Evolutionary conservation across 306 rosid genomes (phyloP).

Genomic region (Geum urbanum): DNA sequence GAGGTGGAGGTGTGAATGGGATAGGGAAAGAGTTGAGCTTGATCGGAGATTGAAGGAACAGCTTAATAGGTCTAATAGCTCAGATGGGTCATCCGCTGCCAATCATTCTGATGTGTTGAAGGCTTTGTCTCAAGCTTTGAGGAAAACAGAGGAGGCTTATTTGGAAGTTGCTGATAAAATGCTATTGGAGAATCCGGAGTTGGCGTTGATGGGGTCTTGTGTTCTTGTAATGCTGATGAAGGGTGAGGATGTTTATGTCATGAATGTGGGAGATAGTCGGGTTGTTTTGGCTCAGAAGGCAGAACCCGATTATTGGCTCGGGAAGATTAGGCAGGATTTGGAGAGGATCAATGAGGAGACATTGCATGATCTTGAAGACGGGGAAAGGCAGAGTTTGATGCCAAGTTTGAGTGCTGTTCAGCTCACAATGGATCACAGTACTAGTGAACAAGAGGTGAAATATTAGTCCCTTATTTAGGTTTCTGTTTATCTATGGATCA

Average conservation of each 20-base stretch:
- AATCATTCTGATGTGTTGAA: conserved; percentile 75
- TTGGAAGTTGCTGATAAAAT: conserved; percentile 80
- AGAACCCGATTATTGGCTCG: conserved; percentile 92
- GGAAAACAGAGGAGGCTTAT: conserved; percentile 82
- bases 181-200: conserved; percentile 78
- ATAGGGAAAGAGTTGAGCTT: conserved; percentile 75
- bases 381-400: conserved; percentile 41
- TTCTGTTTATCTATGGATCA: neutral
- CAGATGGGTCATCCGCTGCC: conserved; percentile 23
- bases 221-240: conserved; percentile 97
- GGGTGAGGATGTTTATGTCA: conserved; percentile 89
- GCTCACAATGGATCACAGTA: conserved; percentile 87
- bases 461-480: neutral
- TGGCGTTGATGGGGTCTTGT: conserved; percentile 98
- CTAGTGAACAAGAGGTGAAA: conserved; percentile 65
- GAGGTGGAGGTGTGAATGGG: conserved; percentile 97
- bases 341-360: conserved; percentile 93
- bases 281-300: conserved; percentile 88
- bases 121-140: conserved; percentile 75
- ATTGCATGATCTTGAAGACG: conserved; percentile 78
- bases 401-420: conserved; percentile 65
- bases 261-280: conserved; percentile 95
- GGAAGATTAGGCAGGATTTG: conserved; percentile 79
- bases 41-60: conserved; percentile 82
- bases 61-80: conserved; percentile 39